Percentiles rank a stretch among this genome's conserved stretches.
These are phyloP conservation scores for Linum usitatissimum DNA, from an alignment of 345 rosid genomes.

Conservation along the genomic window DNA sequence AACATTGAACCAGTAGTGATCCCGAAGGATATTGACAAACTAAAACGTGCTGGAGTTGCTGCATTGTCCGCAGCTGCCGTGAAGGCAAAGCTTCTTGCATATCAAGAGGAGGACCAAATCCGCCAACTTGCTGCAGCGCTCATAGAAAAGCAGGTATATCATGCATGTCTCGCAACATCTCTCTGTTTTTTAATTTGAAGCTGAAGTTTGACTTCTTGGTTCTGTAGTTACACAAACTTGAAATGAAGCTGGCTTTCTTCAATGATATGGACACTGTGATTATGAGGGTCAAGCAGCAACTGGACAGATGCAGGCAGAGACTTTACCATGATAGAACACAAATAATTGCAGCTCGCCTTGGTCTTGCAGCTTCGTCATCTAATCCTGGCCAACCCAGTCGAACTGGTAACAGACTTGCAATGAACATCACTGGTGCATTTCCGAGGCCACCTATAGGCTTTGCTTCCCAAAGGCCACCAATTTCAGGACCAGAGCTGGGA, in stretches of 20 bases:
- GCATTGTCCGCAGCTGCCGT: constrained; percentile 94
- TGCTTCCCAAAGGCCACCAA: constrained; percentile 53
- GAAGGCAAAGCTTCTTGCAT: constrained; percentile 77
- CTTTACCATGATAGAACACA: constrained; percentile 86
- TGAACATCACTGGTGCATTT: constrained; percentile 42
- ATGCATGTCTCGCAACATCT: not conserved
- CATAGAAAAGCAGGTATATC: constrained; percentile 78
- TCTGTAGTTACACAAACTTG: constrained; percentile 77
- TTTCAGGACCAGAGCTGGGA: constrained; percentile 46
- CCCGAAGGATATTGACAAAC: constrained; percentile 37
- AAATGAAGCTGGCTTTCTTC: constrained; percentile 69
- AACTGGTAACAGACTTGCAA: constrained; percentile 62
- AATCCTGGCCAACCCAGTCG: constrained; percentile 39
- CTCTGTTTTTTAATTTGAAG: constrained; percentile 1
- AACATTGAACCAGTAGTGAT: constrained; percentile 16
- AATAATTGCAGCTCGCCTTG: constrained; percentile 86
- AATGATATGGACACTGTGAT: constrained; percentile 63
- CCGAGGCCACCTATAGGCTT: constrained; percentile 59
- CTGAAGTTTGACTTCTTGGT: constrained; percentile 7
- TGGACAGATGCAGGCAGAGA: constrained; percentile 82
- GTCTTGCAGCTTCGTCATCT: constrained; percentile 51
- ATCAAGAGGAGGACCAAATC: constrained; percentile 80
- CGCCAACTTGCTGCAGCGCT: constrained; percentile 54
- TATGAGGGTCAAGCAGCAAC: constrained; percentile 65
- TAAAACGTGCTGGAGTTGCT: constrained; percentile 69